phyloP scores from a whole-genome alignment of 208 protist genomes.

The Crithidia mellificae region DNA sequence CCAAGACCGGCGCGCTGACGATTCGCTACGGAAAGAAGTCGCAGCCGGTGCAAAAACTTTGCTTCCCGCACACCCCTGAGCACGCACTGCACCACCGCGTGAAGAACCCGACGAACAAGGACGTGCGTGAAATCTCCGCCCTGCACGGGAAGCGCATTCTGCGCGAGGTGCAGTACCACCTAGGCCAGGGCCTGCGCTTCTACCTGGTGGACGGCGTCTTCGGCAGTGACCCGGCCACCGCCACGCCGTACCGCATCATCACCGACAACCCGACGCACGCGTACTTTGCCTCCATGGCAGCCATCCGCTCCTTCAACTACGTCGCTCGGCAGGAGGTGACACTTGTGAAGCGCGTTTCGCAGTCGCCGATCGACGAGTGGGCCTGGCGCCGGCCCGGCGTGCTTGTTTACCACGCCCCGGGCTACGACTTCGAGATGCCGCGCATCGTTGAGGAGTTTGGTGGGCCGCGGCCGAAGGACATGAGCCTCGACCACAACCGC shows the following conservation, averaged over 20 bases:
- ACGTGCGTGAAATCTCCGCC: conserved; percentile 56
- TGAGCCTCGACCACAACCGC: conserved; percentile 64
- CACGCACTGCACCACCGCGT: conserved; percentile 80
- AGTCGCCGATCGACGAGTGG: conserved; percentile 89
- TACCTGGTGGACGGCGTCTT: conserved; percentile 89
- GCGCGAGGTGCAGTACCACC: conserved; percentile 88
- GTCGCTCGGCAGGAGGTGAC: conserved; percentile 83
- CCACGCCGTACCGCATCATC: conserved; percentile 88
- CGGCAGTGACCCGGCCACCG: conserved; percentile 66
- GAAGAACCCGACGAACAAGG: conserved; percentile 64
- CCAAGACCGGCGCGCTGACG: conserved; percentile 56
- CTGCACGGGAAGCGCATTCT: conserved; percentile 87
- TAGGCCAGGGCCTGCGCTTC: conserved; percentile 87
- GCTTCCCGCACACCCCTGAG: conserved; percentile 85
- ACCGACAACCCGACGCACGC: conserved; percentile 90
- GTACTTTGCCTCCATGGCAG: conserved; percentile 81
- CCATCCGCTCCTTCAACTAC: conserved; percentile 85
- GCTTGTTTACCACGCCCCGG: conserved; percentile 83
- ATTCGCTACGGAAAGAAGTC: conserved; percentile 47
- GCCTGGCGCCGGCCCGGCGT: conserved; percentile 82
- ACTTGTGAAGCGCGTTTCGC: conserved; percentile 82
- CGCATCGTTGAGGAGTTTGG: conserved; percentile 93
- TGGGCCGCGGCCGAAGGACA: conserved; percentile 82
- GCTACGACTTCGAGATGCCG: conserved; percentile 83
- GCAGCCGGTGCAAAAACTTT: conserved; percentile 49